Base-by-base conservation (phyloP, 768 basidiomycete species). In the Suillus subalutaceus region DNA sequence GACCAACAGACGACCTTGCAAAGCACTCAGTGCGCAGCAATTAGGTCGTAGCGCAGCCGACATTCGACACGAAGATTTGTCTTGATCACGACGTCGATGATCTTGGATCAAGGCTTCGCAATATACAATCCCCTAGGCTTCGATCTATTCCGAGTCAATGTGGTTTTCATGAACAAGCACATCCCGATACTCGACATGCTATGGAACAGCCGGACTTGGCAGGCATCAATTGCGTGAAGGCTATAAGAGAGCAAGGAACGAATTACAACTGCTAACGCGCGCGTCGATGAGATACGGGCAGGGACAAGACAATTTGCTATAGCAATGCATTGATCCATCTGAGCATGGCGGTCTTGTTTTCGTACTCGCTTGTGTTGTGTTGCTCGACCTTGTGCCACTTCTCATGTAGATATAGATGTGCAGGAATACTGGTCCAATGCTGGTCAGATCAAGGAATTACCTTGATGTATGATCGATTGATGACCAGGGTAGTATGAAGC, bases 41-140 rank as follows among this genome's bases (percentile, higher is more conserved):
- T 26, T 26, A 26, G 6, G 77, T 78, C 2, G 82, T 69, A 16
- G 77, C 72, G 71, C 90, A 90, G 52, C 74, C 72, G 38, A 86
- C 73, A 60, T 83, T 73, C 4, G 70, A 68, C 69, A 81, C 87
- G 74, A 86, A 91, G 16, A 30, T 53, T 4, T 16, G 26, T 53
- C 15, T 30, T 26, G 32, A 65, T 30, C 18, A 20, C 44, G 20
- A 9, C 9, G 44, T n/a, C 44, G 26, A 26, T 26, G 26, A n/a
- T 46, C 44, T n/a, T 46, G 20, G 20, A 44, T 20, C 44, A 44
- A 44, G 44, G 23, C 13, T 23, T 50, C 23, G 12, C 48, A 23
- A 50, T 23, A 23, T 50, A 12, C 6, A 23, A 23, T 23, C 48
- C 48, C 13, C 12, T 23, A 23, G 46, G n/a, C n/a, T 10, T 48